Conservation (phyloP, 2,329 filamentous ascomycete species). For the Blumeria hordei region DNA sequence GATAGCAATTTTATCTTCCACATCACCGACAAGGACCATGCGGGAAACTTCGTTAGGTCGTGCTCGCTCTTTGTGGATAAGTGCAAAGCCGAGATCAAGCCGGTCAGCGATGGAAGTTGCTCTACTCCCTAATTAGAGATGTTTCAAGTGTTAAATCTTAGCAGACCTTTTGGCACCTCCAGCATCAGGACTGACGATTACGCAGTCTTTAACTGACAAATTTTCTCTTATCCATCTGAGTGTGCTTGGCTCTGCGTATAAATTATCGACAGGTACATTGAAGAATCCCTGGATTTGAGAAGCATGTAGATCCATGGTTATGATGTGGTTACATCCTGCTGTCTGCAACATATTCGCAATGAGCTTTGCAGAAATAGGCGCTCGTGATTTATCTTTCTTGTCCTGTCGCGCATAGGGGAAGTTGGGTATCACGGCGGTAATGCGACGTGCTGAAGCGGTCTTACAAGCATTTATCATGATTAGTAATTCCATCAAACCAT, state of each 20-base stretch:
- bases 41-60: slow-evolving; percentile 76
- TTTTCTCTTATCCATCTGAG: slow-evolving; percentile 82
- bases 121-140: slow-evolving; percentile 17
- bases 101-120: slow-evolving; percentile 85
- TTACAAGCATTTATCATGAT: slow-evolving; percentile 97
- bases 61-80: slow-evolving; percentile 91
- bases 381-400: slow-evolving; percentile 88
- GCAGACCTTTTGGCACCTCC: slow-evolving; percentile 68
- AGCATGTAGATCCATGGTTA: slow-evolving; percentile 90
- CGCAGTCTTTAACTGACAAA: slow-evolving; percentile 54
- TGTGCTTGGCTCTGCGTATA: slow-evolving; percentile 85
- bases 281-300: slow-evolving; percentile 93
- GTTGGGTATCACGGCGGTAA: slow-evolving; percentile 87
- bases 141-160: background rate
- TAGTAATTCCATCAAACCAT: slow-evolving; percentile 89
- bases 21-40: slow-evolving; percentile 91
- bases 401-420: slow-evolving; percentile 94
- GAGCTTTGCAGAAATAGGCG: slow-evolving; percentile 87
- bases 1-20: slow-evolving; percentile 75
- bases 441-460: slow-evolving; percentile 62
- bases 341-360: slow-evolving; percentile 97
- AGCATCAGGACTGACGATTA: slow-evolving; percentile 87
- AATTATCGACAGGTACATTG: slow-evolving; percentile 51
- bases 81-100: slow-evolving; percentile 69
- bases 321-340: slow-evolving; percentile 76